Base-by-base conservation (phyloP, 2,329 filamentous ascomycete genomes). In the Phialocephala sp. region DNA sequence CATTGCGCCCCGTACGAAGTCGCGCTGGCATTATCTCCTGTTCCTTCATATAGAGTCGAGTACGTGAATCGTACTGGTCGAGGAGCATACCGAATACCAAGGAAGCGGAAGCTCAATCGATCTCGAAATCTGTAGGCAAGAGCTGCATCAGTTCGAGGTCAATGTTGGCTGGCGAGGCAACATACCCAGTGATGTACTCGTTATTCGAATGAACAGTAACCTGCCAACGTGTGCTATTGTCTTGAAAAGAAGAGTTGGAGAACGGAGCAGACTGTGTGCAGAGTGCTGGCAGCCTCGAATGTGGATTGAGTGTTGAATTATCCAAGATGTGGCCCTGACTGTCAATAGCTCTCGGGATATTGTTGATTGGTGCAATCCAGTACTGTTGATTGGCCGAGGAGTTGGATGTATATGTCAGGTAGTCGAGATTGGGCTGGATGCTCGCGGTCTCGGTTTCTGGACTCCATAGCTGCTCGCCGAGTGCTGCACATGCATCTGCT, bases 231-330 rank as follows among this genome's bases (percentile, higher is more conserved):
- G 77, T 72, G 36, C 76, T 73, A 12, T 71, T 75, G n/a, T 77
- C 76, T 8, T 76, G 71, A 70, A 35, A 75, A 64, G 65, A 72
- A 60, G 69, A 75, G 73, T 63, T 72, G 59, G 63, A 71, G 67
- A 72, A 76, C 72, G 62, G 81, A 80, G 71, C 71, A n/a, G 68
- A 68, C 65, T 85, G 82, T 0, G 82, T 84, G 72, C 83, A 85
- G 12, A 85, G 75, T 2, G 82, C 79, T 4, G 83, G 83, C 4
- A 84, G 74, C n/a, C 69, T 54, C 12, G 76, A 70, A 36, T 69
- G 65, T 20, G 69, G 63, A 4, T 76, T 71, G 14, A 59, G 66
- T 15, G 75, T 68, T 8, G 50, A 54, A 27, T 54, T 54, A 14
- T 54, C 24, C 35, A 70, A 69, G 47, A 80, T 78, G n/a, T 71